Conservation (phyloP, 2,329 filamentous ascomycete species). For the Fusarium sp. region DNA sequence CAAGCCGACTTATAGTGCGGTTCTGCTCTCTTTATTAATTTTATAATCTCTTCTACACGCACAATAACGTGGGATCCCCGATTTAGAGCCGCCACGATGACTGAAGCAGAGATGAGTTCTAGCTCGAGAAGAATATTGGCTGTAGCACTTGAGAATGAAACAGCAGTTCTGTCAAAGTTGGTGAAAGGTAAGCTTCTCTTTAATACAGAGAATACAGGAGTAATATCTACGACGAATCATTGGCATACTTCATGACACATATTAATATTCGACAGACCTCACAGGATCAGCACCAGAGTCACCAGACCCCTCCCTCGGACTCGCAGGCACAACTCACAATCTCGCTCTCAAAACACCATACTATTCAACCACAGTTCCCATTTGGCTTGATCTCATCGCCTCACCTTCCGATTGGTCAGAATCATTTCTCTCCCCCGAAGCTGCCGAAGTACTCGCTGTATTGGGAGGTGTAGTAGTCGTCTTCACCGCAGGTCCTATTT, state of each 20-base stretch:
- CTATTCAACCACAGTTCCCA: constrained; percentile 70
- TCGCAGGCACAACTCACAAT: constrained; percentile 71
- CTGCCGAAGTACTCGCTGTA: constrained; percentile 70
- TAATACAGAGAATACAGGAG: background rate
- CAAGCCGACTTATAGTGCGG: background rate
- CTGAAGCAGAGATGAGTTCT: constrained; percentile 39
- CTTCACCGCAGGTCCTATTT: constrained; percentile 48
- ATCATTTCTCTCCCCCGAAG: constrained; percentile 71
- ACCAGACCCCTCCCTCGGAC: constrained; percentile 53
- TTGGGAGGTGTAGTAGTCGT: constrained; percentile 69
- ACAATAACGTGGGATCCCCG: too few species aligned
- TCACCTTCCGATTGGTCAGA: constrained; percentile 66
- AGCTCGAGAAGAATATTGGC: constrained; percentile 66
- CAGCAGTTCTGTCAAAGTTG: constrained; percentile 61
- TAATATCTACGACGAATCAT: background rate
- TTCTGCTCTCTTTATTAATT: background rate
- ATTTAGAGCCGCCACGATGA: constrained; percentile 12
- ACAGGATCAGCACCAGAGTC: constrained; percentile 59
- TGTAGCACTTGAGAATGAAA: constrained; percentile 63
- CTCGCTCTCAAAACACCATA: constrained; percentile 69
- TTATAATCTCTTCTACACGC: too few species aligned
- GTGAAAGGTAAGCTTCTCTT: constrained; percentile 62
- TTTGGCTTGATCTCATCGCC: constrained; percentile 75
- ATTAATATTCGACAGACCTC: constrained; percentile 58
- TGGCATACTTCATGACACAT: background rate